Evolutionary conservation across 371 early-diverging fungal species (phyloP).

Genomic region (Rhizopus stolonifer): DNA sequence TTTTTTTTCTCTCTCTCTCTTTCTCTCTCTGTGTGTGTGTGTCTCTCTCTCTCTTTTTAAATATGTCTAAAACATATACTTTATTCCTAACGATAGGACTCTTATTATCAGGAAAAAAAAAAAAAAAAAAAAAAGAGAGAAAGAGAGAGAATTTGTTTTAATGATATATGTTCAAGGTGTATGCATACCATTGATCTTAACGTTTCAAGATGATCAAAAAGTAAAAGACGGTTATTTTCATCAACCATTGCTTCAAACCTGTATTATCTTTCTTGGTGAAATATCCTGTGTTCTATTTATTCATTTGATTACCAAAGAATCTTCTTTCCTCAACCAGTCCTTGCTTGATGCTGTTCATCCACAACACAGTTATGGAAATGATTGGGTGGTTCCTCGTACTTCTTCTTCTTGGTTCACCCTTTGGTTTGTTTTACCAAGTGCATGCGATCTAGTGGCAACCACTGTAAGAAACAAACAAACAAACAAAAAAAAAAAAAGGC

Average conservation of each 20-base stretch:
- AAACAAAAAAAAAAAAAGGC: no score
- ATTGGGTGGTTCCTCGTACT: conserved; percentile 27
- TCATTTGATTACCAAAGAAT: conserved; percentile 35
- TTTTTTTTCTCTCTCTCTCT: no score
- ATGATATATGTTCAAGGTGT: no score
- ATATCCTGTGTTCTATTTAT: conserved; percentile 43
- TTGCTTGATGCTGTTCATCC: conserved; percentile 38
- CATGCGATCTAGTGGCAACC: conserved; percentile 44
- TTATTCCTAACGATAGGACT: no score
- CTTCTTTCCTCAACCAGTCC: conserved; percentile 32
- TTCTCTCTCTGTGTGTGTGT: no score
- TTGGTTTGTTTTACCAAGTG: conserved; percentile 46
- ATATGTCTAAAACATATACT: no score
- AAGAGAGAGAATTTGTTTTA: no score
- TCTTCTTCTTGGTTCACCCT: conserved; percentile 24
- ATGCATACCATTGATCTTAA: conserved; percentile 42
- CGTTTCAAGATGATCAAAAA: conserved; percentile 38
- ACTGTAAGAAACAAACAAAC: no score
- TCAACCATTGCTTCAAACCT: conserved; percentile 45
- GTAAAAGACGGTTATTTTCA: conserved; percentile 31
- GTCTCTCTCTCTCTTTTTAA: no score
- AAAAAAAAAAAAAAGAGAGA: no score
- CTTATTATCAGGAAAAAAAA: no score
- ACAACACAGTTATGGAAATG: conserved; percentile 22
- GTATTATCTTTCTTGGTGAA: conserved; percentile 50